phyloP scores from a whole-genome alignment of 352 stramenopile genomes.

The Peronospora tabacina region DNA sequence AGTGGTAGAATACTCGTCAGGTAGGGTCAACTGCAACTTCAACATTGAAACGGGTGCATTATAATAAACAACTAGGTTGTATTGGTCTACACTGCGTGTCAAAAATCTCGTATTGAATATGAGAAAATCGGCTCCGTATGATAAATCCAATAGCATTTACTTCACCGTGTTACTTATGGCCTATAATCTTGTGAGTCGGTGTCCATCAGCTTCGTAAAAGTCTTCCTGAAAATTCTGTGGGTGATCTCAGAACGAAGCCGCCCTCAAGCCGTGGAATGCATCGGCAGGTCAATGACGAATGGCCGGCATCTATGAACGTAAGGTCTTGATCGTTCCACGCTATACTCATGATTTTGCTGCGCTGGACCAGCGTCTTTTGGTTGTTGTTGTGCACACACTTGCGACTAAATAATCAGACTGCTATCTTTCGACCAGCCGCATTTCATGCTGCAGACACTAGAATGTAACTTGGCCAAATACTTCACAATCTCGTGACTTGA shows the following conservation, averaged over 20 bases:
- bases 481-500: not conserved
- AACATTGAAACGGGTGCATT: not conserved
- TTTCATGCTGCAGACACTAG: too few species aligned
- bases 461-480: not conserved
- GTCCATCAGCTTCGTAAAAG: not conserved
- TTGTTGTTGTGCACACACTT: not conserved
- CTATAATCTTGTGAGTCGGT: not conserved
- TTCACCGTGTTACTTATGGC: not conserved
- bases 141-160: too few species aligned
- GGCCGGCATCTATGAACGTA: not conserved
- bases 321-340: not conserved
- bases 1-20: not conserved
- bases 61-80: not conserved
- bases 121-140: not conserved
- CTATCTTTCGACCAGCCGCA: too few species aligned
- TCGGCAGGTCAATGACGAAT: not conserved
- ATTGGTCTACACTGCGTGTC: too few species aligned
- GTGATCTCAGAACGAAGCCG: not conserved
- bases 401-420: not conserved
- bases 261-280: not conserved
- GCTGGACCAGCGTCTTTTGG: not conserved
- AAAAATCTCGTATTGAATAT: not conserved
- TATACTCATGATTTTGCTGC: not conserved
- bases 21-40: not conserved
- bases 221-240: not conserved